Conservation (phyloP, 2,329 filamentous ascomycete species). For the Samsoniella hepiali region DNA sequence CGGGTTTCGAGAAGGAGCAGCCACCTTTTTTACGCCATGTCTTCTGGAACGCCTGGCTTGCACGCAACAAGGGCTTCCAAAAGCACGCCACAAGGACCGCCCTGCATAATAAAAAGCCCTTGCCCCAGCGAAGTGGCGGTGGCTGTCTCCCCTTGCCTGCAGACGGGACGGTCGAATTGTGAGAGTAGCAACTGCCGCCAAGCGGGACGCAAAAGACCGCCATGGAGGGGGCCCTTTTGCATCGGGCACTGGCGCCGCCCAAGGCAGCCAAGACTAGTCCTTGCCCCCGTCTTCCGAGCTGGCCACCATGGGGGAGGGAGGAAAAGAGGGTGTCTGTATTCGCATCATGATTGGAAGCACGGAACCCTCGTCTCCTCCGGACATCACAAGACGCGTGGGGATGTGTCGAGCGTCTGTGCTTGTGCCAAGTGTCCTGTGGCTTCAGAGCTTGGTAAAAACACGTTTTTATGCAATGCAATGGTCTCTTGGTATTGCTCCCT, state of each 20-base stretch:
- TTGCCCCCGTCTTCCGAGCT: too few species aligned
- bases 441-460: background rate
- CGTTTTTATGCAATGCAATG: too few species aligned
- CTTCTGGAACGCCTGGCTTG: conserved; percentile 9
- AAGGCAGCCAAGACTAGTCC: too few species aligned
- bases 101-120: background rate
- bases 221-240: too few species aligned
- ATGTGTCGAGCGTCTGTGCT: background rate
- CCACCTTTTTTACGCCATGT: background rate
- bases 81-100: background rate
- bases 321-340: background rate
- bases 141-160: background rate
- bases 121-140: background rate
- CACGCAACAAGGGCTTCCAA: background rate
- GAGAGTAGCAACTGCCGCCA: background rate
- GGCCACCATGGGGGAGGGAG: background rate
- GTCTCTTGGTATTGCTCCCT: too few species aligned
- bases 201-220: background rate
- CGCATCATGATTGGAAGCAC: background rate
- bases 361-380: background rate
- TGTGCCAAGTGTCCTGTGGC: conserved; percentile 10
- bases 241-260: too few species aligned
- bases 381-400: background rate
- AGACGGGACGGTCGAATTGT: too few species aligned
- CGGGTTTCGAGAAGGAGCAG: background rate